Evolutionary conservation across 1,284 basidiomycete genomes (phyloP).

Genomic region (Mrakiaceae sp.): DNA sequence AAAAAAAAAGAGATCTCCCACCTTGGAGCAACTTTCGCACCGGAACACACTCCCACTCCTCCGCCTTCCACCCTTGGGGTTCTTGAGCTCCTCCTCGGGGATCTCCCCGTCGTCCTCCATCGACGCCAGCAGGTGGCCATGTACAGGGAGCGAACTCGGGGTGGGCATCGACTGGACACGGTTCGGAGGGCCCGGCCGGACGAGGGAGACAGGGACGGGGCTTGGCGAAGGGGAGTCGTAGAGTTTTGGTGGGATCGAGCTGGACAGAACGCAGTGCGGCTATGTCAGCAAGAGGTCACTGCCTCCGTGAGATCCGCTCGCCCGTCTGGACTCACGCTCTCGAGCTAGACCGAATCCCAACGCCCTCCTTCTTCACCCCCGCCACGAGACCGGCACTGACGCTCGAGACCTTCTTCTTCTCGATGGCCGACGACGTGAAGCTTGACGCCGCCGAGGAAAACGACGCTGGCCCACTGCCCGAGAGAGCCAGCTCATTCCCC

Average conservation of each 20-base stretch:
- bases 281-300: not conserved
- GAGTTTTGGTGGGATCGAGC: conserved; percentile 5
- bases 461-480: not conserved
- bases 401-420: conserved; percentile 4
- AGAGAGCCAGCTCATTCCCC: not conserved
- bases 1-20: conserved; percentile 26
- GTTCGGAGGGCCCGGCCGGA: not conserved
- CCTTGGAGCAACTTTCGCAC: conserved; percentile 87
- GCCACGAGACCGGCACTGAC: not conserved
- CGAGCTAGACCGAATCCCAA: not conserved
- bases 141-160: not conserved
- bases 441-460: not conserved
- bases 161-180: not conserved
- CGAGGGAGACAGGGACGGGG: no score
- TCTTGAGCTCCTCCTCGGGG: conserved; percentile 21
- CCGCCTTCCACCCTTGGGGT: conserved; percentile 32
- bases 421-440: not conserved
- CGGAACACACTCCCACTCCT: conserved; percentile 69
- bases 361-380: not conserved
- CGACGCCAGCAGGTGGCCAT: not conserved
- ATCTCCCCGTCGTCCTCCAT: conserved; percentile 22
- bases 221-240: conserved; percentile 1
- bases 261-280: not conserved
- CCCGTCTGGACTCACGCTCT: not conserved
- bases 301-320: not conserved